A percentile compares a stretch with the other conserved stretches of the same genome.
These are phyloP conservation scores for Penicillium sumatraense DNA, from an alignment of 2,329 filamentous ascomycete species.

Conservation along the genomic window DNA sequence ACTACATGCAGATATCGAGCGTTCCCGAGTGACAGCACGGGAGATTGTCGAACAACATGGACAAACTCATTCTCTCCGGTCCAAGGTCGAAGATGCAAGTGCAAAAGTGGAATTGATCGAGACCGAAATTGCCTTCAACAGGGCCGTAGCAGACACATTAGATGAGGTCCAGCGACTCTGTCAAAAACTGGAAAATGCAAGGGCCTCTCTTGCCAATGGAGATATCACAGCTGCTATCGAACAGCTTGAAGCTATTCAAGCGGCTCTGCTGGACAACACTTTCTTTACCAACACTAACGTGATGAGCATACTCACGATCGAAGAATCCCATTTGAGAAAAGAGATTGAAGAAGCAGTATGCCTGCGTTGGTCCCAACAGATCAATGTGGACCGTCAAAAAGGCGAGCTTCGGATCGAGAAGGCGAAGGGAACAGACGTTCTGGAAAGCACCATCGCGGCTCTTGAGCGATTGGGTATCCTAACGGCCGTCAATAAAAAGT, in stretches of 20 bases:
- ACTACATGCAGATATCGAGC: conserved; percentile 82
- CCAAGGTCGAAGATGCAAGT: conserved; percentile 65
- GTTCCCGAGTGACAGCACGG: conserved; percentile 76
- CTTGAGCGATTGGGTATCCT: conserved; percentile 39
- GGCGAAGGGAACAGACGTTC: conserved; percentile 43
- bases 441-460: conserved; percentile 37
- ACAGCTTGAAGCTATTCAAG: conserved; percentile 50
- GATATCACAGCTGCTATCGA: conserved; percentile 54
- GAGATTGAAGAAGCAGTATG: conserved; percentile 69
- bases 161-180: conserved; percentile 58
- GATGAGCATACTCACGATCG: conserved; percentile 63
- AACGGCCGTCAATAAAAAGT: conserved; percentile 32
- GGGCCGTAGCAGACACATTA: conserved; percentile 55
- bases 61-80: conserved; percentile 65
- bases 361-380: conserved; percentile 71
- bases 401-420: conserved; percentile 62
- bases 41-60: conserved; percentile 81
- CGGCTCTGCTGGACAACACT: conserved; percentile 30
- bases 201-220: conserved; percentile 50
- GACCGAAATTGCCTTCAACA: conserved; percentile 64
- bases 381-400: conserved; percentile 64
- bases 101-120: conserved; percentile 61
- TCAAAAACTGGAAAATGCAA: conserved; percentile 52
- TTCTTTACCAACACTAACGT: conserved; percentile 43
- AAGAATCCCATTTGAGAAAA: conserved; percentile 68